Base-by-base conservation (phyloP, 2,329 filamentous ascomycete genomes). In the Aspergillus eucalypticola region DNA sequence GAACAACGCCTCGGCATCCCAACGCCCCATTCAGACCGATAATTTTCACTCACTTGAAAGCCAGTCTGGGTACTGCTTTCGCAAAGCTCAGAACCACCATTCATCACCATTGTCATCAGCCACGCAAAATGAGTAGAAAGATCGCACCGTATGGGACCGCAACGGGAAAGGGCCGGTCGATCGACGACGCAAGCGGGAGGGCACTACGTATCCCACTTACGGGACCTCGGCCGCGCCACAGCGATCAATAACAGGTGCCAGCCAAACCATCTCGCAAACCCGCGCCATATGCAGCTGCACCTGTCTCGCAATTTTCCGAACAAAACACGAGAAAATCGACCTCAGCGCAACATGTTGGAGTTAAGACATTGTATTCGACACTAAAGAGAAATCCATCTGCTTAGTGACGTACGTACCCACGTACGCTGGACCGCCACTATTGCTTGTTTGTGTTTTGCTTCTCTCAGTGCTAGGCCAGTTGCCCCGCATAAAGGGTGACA, bases 381-480 rank as follows among this genome's bases (percentile, higher is more conserved):
- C 25, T 29, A 50, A 50, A 15, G 25, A 50, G 29, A 19, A 50
- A 50, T 13, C 21, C 3, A 44, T 3, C 25, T 55, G 53, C 53
- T 46, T 19, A 32, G 39, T 55, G 53, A 46, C 53, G 41, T 55
- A 29, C 29, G 32, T 42, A 44, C 29, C 8, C 44, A 55, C 53
- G 25, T 55, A 35, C 42, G 42, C 53, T 35, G 39, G 41, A 13
- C 15, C 53, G 53, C 53, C 53, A 55, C 53, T 46, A 35, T 55
- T 46, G 39, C 39, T 55, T 55, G 53, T 46, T 32, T 46, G 23
- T 55, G 44, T 55, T 25, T 42, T 32, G 39, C 27, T 55, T 46
- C 27, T 19, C 13, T 55, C 27, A 27, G 29, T 55, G 46, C 46
- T 50, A 32, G 17, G 39, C 27, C 25, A 35, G 39, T 44, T 44